Base-by-base conservation (phyloP, 345 rosid genomes). In the Salix viminalis region DNA sequence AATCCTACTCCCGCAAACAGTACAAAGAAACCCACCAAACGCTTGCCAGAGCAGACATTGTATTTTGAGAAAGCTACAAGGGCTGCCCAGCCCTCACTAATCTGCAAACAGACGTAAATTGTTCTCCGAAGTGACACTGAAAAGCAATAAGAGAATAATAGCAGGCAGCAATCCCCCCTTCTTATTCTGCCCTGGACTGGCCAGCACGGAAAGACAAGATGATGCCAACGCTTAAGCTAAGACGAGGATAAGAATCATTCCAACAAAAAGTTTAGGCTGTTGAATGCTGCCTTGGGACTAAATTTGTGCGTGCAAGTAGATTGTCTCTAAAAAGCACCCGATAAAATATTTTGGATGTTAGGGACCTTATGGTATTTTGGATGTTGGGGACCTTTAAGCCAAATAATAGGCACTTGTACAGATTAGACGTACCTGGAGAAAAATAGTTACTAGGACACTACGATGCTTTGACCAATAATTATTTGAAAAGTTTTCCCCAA, bases 141-240 rank as follows among this genome's bases (percentile, higher is more conserved):
- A 39, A 50, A 39, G 73, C 23, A 52, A 72, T 75, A 7, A 79
- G 81, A 79, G 85, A 81, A 79, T 80, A 83, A 14, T 2, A 23
- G 5, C 16, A 50, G 42, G 34, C 21, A 39, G 37, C 2, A 1
- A 65, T 65, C 32, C 34, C 34, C 61, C 70, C 76, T 60, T 75
- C 85, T 89, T 78, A 93, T 2, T 91, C 97, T 24, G 95, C 97
- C 88, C 97, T 89, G 58, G 97, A 91, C 79, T 93, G 98, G 72
- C 97, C 98, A 71, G 97, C 97, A 65, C 98, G 92, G 73, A 94
- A 91, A 46, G 98, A 93, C 87, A 93, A 86, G 83, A 91, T 93
- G 90, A 93, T 93, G 67, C 98, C 97, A 93, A 83, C 2, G 97
- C 94, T 85, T 93, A 97, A 2, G 98, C 97, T 48, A 93, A 93